These are phyloP conservation scores for Camelina sativa DNA, from an alignment of 345 rosid species.

Conservation along the genomic window DNA sequence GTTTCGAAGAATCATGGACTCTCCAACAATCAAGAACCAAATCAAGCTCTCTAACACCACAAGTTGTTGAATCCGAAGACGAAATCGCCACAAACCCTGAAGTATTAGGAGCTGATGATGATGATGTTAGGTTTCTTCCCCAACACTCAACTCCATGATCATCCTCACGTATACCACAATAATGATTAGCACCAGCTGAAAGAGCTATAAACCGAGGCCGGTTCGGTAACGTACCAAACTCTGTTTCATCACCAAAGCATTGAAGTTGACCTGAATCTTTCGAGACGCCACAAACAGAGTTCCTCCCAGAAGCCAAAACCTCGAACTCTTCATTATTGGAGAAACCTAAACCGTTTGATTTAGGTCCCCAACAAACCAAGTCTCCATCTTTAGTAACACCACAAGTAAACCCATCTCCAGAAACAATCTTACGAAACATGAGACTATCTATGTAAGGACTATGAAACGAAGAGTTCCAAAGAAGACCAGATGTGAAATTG, in stretches of 20 bases:
- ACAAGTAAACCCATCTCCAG: slow-evolving; percentile 93
- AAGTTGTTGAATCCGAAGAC: slow-evolving; percentile 76
- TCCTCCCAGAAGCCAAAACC: slow-evolving; percentile 69
- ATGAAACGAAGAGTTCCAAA: slow-evolving; percentile 48
- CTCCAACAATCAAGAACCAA: slow-evolving; percentile 94
- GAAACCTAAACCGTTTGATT: slow-evolving; percentile 51
- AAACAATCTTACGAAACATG: slow-evolving; percentile 65
- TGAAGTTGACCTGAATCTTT: slow-evolving; percentile 56
- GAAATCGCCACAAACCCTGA: slow-evolving; percentile 86
- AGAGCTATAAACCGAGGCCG: slow-evolving; percentile 61
- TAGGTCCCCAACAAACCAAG: slow-evolving; percentile 89
- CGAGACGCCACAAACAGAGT: slow-evolving; percentile 72
- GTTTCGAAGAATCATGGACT: slow-evolving; percentile 49
- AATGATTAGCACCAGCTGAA: slow-evolving; percentile 74
- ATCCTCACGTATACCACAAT: slow-evolving; percentile 80
- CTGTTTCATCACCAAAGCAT: slow-evolving; percentile 74
- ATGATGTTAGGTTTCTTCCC: slow-evolving; percentile 60
- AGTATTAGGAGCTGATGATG: slow-evolving; percentile 61
- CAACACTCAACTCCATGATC: slow-evolving; percentile 88
- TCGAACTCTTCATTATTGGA: slow-evolving; percentile 47
- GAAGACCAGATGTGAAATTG: slow-evolving; percentile 30
- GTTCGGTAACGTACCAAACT: slow-evolving; percentile 47
- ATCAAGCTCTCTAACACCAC: slow-evolving; percentile 85
- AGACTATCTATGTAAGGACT: slow-evolving; percentile 56
- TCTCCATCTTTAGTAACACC: slow-evolving; percentile 72